Evolutionary conservation across 208 protist genomes (phyloP).

Genomic region (Leishmania arabica): DNA sequence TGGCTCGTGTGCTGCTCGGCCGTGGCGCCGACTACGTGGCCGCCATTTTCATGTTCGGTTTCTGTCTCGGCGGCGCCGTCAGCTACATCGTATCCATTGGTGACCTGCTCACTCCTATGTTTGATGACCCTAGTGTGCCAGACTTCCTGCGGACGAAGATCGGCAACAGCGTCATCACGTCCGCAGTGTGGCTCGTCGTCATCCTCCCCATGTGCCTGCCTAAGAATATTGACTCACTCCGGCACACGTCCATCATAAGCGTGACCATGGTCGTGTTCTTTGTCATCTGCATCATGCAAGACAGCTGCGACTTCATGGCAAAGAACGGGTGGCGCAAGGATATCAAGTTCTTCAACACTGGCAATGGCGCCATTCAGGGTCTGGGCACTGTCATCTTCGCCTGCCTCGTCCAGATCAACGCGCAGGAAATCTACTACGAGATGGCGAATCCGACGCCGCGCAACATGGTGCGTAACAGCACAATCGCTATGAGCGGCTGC

Average conservation of each 20-base stretch:
- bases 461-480: constrained; percentile 46
- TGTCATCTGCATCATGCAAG: constrained; percentile 52
- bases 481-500: constrained; percentile 41
- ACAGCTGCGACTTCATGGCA: constrained; percentile 27
- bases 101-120: constrained; percentile 52
- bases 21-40: constrained; percentile 28
- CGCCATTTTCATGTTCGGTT: constrained; percentile 42
- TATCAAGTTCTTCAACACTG: constrained; percentile 40
- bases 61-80: constrained; percentile 60
- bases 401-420: constrained; percentile 69
- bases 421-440: constrained; percentile 51
- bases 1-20: constrained; percentile 25
- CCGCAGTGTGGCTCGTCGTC: constrained; percentile 49
- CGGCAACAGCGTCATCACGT: constrained; percentile 49
- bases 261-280: constrained; percentile 67
- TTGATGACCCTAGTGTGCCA: constrained; percentile 39
- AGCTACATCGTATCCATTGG: constrained; percentile 71
- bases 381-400: constrained; percentile 63
- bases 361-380: constrained; percentile 39
- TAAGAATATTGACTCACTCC: constrained; percentile 64
- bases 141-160: constrained; percentile 28
- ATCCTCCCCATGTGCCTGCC: constrained; percentile 73
- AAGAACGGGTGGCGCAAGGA: constrained; percentile 43
- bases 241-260: constrained; percentile 54
- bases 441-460: constrained; percentile 37